phyloP scores from a whole-genome alignment of 306 rosid genomes.

The Canavalia gladiata region DNA sequence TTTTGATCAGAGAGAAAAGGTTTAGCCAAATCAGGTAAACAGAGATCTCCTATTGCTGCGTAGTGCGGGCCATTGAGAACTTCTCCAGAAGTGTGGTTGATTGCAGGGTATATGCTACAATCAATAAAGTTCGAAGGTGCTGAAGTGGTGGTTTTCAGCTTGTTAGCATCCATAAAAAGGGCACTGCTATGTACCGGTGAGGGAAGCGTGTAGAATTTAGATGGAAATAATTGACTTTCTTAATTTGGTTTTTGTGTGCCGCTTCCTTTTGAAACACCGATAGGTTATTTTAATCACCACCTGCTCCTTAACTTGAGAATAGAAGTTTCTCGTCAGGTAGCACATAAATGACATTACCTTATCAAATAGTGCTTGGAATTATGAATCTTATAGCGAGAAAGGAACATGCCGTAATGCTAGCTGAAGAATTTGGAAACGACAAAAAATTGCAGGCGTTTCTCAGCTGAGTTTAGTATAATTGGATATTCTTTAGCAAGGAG shows the following conservation, averaged over 20 bases:
- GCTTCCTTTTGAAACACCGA: constrained; percentile 62
- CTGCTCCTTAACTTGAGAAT: constrained; percentile 7
- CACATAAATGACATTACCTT: background rate
- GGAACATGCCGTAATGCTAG: no score
- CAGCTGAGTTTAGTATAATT: background rate
- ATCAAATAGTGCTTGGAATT: background rate
- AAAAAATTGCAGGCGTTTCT: background rate
- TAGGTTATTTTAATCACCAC: background rate
- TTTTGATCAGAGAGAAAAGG: constrained; percentile 42
- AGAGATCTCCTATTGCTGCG: constrained; percentile 70
- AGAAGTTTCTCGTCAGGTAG: background rate
- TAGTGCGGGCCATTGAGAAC: constrained; percentile 69
- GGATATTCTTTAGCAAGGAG: background rate
- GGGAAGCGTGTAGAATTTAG: constrained; percentile 57
- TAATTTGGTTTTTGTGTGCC: constrained; percentile 71
- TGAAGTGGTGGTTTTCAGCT: constrained; percentile 67
- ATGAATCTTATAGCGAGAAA: background rate
- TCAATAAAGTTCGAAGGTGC: constrained; percentile 63
- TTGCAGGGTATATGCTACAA: constrained; percentile 54
- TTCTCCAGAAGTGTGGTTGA: constrained; percentile 76
- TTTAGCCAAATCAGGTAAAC: constrained; percentile 69
- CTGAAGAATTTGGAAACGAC: background rate
- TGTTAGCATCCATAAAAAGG: constrained; percentile 73
- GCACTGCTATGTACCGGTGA: constrained; percentile 72
- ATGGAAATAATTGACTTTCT: constrained; percentile 68